Evolutionary conservation across 306 rosid species (phyloP), one percentile per base, ranked within the genome.

Genomic region (Alnus glutinosa): DNA sequence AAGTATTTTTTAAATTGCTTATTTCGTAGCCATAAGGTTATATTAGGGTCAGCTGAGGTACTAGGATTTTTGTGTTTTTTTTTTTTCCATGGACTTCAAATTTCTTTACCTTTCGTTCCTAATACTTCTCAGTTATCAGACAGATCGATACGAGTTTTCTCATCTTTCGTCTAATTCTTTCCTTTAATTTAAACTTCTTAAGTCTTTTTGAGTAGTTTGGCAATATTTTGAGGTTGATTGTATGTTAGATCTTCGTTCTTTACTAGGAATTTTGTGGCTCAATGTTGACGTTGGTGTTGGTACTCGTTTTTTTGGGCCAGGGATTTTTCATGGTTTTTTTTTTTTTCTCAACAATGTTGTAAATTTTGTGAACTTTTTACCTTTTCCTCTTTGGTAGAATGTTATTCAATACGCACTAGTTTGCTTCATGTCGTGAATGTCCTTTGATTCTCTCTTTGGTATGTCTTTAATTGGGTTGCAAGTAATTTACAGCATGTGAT

Each of bases 401-500:
- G 63, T 78, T 85, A 75, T 75, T 82, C 71, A 73, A 76, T 78
- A 55, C 48, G 55, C 80, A 77, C 66, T 59, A 77, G 92, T 88
- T 90, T 88, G 89, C 90, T 88, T 92, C 72, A 44, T 82, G 85
- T 78, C 52, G 75, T 80, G 80, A 75, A 82, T 83, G 85, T 80
- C 83, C 80, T 72, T 75, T 79, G 77, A 83, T 94, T 89, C 90
- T 81, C 44, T 75, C 55, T 63, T 59, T 78, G 73, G 16, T 64
- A 66, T 84, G 83, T 76, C 71, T 80, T 68, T 81, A 77, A 76
- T 79, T 76, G 75, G 71, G 32, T 59, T 72, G 76, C 79, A 80
- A 78, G 89, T 75, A 72, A 77, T 73, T 77, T 75, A 36, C 71
- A 69, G 83, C 89, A 89, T 85, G 87, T 85, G 97, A 90, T 92